Conservation (phyloP, 2,329 filamentous ascomycete genomes). For the Paraphaeosphaeria sporulosa region DNA sequence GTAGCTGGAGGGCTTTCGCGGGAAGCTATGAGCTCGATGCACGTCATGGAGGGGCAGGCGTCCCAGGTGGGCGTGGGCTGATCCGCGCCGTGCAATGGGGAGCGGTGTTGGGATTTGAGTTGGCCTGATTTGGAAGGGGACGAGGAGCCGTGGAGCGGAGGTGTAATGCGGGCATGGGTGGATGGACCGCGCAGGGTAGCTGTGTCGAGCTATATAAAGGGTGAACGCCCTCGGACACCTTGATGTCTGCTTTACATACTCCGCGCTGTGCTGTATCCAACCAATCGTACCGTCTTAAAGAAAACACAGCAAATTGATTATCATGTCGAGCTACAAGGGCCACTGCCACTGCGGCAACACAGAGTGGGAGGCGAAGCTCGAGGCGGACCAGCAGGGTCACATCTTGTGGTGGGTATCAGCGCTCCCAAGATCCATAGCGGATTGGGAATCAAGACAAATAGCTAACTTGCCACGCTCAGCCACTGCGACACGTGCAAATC, state of each 20-base stretch:
- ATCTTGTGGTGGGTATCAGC: conserved; percentile 58
- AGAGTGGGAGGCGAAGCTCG: conserved; percentile 60
- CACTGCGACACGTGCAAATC: conserved; percentile 66
- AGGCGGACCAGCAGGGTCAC: conserved; percentile 53
- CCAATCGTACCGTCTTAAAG: conserved; percentile 8
- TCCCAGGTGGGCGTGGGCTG: background rate
- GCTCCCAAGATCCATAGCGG: no score
- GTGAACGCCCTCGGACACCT: conserved; percentile 11
- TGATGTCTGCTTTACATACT: conserved; percentile 8
- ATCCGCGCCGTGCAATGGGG: background rate
- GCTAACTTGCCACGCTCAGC: conserved; percentile 49
- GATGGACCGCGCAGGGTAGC: background rate
- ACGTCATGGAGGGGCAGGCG: background rate
- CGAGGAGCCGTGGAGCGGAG: conserved; percentile 1
- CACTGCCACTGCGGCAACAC: conserved; percentile 64
- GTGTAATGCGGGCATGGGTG: no score
- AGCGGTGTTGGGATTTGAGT: background rate
- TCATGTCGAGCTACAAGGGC: conserved; percentile 58
- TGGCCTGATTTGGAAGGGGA: no score
- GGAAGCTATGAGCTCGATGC: background rate
- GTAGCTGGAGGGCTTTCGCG: background rate
- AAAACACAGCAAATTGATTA: conserved; percentile 10
- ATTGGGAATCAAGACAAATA: no score
- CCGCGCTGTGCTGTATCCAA: background rate
- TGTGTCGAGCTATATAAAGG: background rate